phyloP scores from a whole-genome alignment of 2,329 filamentous ascomycete genomes.

The Nannizziopsis barbatae region DNA sequence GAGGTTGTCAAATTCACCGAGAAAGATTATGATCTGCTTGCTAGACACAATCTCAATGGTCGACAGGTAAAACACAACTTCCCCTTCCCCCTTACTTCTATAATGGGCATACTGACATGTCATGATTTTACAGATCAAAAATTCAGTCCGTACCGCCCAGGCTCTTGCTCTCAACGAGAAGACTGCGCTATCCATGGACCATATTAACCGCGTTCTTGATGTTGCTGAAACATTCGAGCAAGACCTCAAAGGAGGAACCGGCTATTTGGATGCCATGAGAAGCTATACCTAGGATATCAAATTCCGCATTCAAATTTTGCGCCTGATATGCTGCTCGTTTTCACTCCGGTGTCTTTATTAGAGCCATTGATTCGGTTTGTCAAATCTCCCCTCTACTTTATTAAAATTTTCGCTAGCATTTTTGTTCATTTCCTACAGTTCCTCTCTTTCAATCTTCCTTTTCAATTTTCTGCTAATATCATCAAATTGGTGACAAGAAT shows the following conservation, averaged over 20 bases:
- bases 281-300: slow-evolving; percentile 48
- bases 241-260: slow-evolving; percentile 68
- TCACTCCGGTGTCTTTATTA: neutral
- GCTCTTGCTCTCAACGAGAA: slow-evolving; percentile 67
- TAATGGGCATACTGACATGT: neutral
- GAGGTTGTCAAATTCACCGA: slow-evolving; percentile 40
- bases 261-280: slow-evolving; percentile 74
- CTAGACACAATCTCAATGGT: slow-evolving; percentile 58
- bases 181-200: slow-evolving; percentile 60
- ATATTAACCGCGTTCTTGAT: slow-evolving; percentile 72
- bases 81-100: neutral
- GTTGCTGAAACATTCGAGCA: slow-evolving; percentile 73
- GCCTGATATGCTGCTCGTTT: neutral
- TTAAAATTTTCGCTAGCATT: neutral
- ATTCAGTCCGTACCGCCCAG: slow-evolving; percentile 71
- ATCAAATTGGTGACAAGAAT: too few species aligned
- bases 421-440: neutral
- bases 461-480: neutral
- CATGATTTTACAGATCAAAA: slow-evolving; percentile 60
- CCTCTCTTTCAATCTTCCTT: neutral
- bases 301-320: neutral
- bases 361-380: neutral
- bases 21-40: slow-evolving; percentile 55
- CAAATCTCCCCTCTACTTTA: slow-evolving; percentile 6
- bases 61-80: slow-evolving; percentile 43